Evolutionary conservation across 352 stramenopile genomes (phyloP).

Genomic region (Peronosclerospora sorghi): DNA sequence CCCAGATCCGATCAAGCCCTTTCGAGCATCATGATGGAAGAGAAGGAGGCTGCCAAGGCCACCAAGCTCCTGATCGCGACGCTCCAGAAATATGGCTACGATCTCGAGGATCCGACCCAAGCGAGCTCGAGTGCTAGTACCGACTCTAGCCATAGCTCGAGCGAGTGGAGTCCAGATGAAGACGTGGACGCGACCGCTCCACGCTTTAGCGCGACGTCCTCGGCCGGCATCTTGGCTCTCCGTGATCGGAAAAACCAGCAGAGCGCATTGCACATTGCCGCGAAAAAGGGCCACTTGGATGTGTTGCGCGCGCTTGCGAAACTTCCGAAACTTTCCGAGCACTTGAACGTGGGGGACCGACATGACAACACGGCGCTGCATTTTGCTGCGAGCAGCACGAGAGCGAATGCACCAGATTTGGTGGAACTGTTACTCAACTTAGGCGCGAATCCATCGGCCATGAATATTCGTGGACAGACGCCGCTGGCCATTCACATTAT

Average conservation of each 20-base stretch:
- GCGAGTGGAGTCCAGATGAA: slow-evolving; percentile 27
- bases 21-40: slow-evolving; percentile 19
- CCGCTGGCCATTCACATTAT: slow-evolving; percentile 79
- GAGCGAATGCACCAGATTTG: slow-evolving; percentile 45
- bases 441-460: slow-evolving; percentile 42
- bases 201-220: slow-evolving; percentile 22
- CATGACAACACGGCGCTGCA: slow-evolving; percentile 77
- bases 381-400: slow-evolving; percentile 58
- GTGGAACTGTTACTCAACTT: slow-evolving; percentile 60
- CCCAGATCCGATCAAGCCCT: slow-evolving; percentile 4
- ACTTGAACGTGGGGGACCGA: slow-evolving; percentile 65
- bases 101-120: slow-evolving; percentile 33
- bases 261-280: slow-evolving; percentile 74
- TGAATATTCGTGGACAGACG: slow-evolving; percentile 77
- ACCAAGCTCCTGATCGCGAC: slow-evolving; percentile 68
- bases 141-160: slow-evolving; percentile 24
- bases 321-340: slow-evolving; percentile 53
- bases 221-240: slow-evolving; percentile 59
- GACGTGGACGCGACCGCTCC: slow-evolving; percentile 11
- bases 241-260: slow-evolving; percentile 79
- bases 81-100: slow-evolving; percentile 79
- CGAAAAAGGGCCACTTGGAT: slow-evolving; percentile 75
- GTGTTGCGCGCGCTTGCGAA: slow-evolving; percentile 70
- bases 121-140: slow-evolving; percentile 16
- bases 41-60: slow-evolving; percentile 47